Evolutionary conservation across 1,139 yeast genomes (phyloP), one percentile per base, ranked within the genome.

Genomic region (Candida pseudocylindracea): DNA sequence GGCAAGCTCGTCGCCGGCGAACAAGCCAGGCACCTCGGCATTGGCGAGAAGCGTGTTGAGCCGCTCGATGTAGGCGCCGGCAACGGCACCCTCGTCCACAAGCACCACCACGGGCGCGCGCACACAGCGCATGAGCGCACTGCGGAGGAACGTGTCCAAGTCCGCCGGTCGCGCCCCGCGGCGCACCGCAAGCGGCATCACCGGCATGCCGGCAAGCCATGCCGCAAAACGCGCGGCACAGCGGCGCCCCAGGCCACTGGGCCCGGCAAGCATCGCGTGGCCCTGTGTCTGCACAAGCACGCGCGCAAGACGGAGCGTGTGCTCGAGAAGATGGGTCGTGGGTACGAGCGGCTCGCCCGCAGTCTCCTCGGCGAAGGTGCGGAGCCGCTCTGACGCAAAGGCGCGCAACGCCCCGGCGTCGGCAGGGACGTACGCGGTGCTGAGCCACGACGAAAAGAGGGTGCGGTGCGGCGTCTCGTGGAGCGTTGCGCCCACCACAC

Each of bases 31-130:
- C 20, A 83, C 66, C 42, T 85, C 95, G 0, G 94, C 80, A 48
- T 85, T 88, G 0, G 96, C 95, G 28, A 88, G 57, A 26, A 88
- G 54, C 0, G 93, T 80, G 43, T 88, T 88, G 92, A 88, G 81
- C 37, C 93, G 58, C 49, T 88, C 98, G 27, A 88, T 53, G 44
- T 85, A 85, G 0, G 92, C 60, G 0, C 93, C 60, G 32, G 79
- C 91, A 33, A 73, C 46, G 35, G 83, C 67, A 31, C 74, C 68
- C 0, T 92, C 68, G 42, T 88, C 95, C 12, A 85, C 55, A 36
- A 81, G 68, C 42, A 93, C 79, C 0, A 72, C 50, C 36, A 61
- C 66, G 39, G 76, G 78, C 3, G 78, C 80, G 28, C 54, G 49
- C 4, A 53, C 60, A 45, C 67, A 60, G 27, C 51, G 38, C 2